phyloP scores from a whole-genome alignment of 2,329 filamentous ascomycete genomes.

The Sclerotinia subarctica region DNA sequence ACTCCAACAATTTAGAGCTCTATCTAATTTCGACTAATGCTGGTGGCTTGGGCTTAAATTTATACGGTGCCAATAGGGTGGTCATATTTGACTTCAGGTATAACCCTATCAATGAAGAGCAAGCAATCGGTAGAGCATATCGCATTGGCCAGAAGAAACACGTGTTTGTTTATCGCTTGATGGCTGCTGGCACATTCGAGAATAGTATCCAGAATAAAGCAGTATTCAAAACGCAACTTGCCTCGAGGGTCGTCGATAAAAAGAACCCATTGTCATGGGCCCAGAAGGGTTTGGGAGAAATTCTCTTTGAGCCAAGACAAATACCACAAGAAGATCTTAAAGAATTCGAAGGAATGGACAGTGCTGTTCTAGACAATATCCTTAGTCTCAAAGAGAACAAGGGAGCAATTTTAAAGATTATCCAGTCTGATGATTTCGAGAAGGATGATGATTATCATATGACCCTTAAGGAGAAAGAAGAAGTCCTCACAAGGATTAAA shows the following conservation, averaged over 20 bases:
- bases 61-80: conserved; percentile 79
- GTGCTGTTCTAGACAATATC: conserved; percentile 54
- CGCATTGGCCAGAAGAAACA: conserved; percentile 77
- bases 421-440: conserved; percentile 70
- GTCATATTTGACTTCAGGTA: conserved; percentile 82
- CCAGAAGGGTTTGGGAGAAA: conserved; percentile 50
- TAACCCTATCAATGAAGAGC: conserved; percentile 78
- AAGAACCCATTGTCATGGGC: conserved; percentile 71
- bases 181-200: conserved; percentile 77
- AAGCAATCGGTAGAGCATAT: conserved; percentile 83
- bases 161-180: conserved; percentile 81
- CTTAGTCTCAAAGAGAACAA: neutral
- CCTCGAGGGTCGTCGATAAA: conserved; percentile 77
- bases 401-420: conserved; percentile 52
- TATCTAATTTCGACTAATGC: conserved; percentile 82
- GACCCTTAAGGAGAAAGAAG: conserved; percentile 57
- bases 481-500: conserved; percentile 48
- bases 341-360: conserved; percentile 57
- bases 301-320: conserved; percentile 57
- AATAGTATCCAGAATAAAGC: conserved; percentile 68
- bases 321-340: conserved; percentile 51
- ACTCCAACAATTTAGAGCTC: conserved; percentile 53
- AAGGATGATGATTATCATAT: conserved; percentile 63
- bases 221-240: conserved; percentile 79
- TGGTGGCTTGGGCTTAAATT: conserved; percentile 80